Conservation (phyloP, 1,284 basidiomycete genomes). For the Ustilago crameri region DNA sequence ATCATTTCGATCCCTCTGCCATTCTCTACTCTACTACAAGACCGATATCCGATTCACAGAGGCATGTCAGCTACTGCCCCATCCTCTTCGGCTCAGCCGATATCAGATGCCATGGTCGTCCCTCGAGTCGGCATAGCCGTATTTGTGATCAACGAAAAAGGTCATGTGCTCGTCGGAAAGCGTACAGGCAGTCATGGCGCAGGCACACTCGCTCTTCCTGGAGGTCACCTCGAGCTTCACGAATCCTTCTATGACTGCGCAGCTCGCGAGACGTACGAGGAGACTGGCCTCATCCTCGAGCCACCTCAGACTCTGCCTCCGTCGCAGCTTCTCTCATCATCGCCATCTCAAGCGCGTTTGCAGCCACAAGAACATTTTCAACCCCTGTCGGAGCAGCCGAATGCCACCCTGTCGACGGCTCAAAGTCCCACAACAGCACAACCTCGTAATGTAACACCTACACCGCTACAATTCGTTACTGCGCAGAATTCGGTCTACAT, state of each 20-base stretch:
- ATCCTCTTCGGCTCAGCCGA: slow-evolving; percentile 1
- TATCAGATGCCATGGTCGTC: slow-evolving; percentile 45
- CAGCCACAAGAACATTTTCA: slow-evolving; percentile 17
- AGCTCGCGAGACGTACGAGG: slow-evolving; percentile 44
- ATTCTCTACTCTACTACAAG: too few species aligned
- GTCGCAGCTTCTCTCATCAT: slow-evolving; percentile 12
- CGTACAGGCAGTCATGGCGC: slow-evolving; percentile 63
- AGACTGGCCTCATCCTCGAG: slow-evolving; percentile 49
- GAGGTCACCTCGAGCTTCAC: slow-evolving; percentile 66
- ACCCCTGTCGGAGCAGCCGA: slow-evolving; percentile 13
- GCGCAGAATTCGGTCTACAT: slow-evolving; percentile 49
- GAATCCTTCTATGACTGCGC: slow-evolving; percentile 64
- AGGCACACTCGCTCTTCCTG: slow-evolving; percentile 61
- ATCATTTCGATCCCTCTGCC: too few species aligned
- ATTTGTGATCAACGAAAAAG: slow-evolving; percentile 57
- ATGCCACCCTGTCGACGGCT: slow-evolving; percentile 14
- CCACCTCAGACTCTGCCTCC: slow-evolving; percentile 8
- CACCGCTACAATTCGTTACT: slow-evolving; percentile 46
- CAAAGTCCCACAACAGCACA: neutral
- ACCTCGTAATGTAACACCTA: slow-evolving; percentile 2
- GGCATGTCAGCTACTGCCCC: neutral
- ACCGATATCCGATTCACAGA: too few species aligned
- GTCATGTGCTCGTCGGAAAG: slow-evolving; percentile 58
- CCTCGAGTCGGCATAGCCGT: slow-evolving; percentile 64
- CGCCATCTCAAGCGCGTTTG: slow-evolving; percentile 9